Percentiles rank a stretch among this genome's conserved stretches.
Evolutionary conservation across 2,329 filamentous ascomycete species (phyloP).

Genomic region (Purpureocillium lavendulum): DNA sequence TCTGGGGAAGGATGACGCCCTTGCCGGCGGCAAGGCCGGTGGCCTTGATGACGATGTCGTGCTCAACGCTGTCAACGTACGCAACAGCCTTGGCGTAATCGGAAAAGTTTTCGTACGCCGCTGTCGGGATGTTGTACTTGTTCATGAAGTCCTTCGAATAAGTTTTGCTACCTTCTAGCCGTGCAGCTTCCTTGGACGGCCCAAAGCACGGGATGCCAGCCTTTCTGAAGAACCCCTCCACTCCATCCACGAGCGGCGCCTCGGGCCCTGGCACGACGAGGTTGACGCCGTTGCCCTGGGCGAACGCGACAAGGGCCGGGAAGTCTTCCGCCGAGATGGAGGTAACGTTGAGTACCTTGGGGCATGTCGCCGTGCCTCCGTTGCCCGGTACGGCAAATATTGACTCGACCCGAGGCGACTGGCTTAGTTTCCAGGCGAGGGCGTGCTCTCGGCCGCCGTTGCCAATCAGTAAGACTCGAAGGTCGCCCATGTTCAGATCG

Average conservation of each 20-base stretch:
- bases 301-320: conserved; percentile 64
- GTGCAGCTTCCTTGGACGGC: conserved; percentile 73
- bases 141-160: conserved; percentile 99
- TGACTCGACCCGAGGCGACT: conserved; percentile 69
- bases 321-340: conserved; percentile 70
- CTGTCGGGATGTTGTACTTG: conserved; percentile 81
- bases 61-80: conserved; percentile 64
- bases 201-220: conserved; percentile 78
- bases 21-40: conserved; percentile 89
- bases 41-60: conserved; percentile 88
- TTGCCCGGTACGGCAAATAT: conserved; percentile 73
- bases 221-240: conserved; percentile 71
- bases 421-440: conserved; percentile 85
- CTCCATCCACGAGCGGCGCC: conserved; percentile 84
- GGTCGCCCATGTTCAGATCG: conserved; percentile 20
- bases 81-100: conserved; percentile 62
- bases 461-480: conserved; percentile 78
- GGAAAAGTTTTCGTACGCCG: conserved; percentile 81
- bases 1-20: conserved; percentile 81
- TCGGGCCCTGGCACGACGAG: conserved; percentile 88
- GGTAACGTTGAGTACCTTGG: conserved; percentile 66
- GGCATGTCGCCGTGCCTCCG: conserved; percentile 67
- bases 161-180: conserved; percentile 93
- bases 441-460: conserved; percentile 94
- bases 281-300: conserved; percentile 64